These are phyloP conservation scores for Myxozyma kluyveri DNA, from an alignment of 805 yeast species.

Conservation along the genomic window DNA sequence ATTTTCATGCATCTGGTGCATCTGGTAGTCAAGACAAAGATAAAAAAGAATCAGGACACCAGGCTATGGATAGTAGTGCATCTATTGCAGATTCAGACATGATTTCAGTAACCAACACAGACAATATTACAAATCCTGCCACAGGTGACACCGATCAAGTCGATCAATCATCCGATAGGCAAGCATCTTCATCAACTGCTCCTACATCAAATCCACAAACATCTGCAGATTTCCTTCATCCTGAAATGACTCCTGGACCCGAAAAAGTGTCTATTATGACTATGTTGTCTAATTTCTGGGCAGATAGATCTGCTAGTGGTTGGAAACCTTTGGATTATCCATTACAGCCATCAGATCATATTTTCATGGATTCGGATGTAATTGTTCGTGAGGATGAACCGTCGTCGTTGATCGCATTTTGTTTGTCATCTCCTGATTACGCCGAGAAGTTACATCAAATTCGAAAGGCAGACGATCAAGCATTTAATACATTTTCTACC, in stretches of 20 bases:
- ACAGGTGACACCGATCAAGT: neutral
- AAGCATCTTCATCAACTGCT: neutral
- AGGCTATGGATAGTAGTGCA: neutral
- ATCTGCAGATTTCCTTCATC: slow-evolving; percentile 11
- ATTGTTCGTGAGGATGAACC: slow-evolving; percentile 96
- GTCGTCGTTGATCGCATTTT: slow-evolving; percentile 87
- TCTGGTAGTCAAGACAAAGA: neutral
- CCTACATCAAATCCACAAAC: neutral
- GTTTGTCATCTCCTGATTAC: slow-evolving; percentile 83
- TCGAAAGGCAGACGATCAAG: slow-evolving; percentile 31
- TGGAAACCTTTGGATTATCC: slow-evolving; percentile 94
- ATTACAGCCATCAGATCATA: slow-evolving; percentile 73
- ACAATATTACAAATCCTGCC: neutral
- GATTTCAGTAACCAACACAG: too few species aligned
- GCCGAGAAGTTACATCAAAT: slow-evolving; percentile 54
- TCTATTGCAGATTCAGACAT: neutral
- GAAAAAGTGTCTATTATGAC: slow-evolving; percentile 79
- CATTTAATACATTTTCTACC: neutral
- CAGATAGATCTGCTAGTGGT: slow-evolving; percentile 89
- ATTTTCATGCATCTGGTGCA: too few species aligned
- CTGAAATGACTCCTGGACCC: slow-evolving; percentile 26
- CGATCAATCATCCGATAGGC: neutral
- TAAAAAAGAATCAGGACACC: neutral
- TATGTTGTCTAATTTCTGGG: slow-evolving; percentile 90
- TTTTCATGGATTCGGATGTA: slow-evolving; percentile 90